These are phyloP conservation scores for Cyphellophora europaea DNA, from an alignment of 2,329 filamentous ascomycete species.

Conservation along the genomic window DNA sequence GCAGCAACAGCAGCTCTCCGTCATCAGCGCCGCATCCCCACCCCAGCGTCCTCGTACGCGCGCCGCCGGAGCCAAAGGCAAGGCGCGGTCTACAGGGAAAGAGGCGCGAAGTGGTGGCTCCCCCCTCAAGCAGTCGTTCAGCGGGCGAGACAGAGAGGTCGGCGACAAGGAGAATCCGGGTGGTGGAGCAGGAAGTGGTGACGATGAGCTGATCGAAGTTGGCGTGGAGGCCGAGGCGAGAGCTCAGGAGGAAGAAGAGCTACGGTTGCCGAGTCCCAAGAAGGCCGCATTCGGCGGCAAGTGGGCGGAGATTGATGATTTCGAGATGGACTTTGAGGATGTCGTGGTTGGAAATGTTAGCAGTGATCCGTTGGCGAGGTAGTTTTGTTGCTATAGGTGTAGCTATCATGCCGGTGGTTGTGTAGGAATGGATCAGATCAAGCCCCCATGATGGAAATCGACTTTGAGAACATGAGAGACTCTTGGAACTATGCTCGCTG, in stretches of 20 bases:
- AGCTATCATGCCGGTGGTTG: neutral
- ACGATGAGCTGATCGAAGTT: neutral
- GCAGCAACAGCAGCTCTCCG: neutral
- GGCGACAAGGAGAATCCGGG: neutral
- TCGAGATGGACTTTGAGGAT: slow-evolving; percentile 19
- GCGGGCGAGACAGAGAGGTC: neutral
- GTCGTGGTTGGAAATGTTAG: slow-evolving; percentile 6
- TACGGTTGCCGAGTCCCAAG: neutral
- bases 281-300: slow-evolving; percentile 6
- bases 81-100: neutral
- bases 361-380: slow-evolving; percentile 4
- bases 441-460: too few relatives aligned
- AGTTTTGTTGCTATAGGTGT: neutral
- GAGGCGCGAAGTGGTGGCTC: neutral
- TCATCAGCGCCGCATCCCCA: neutral
- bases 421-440: too few relatives aligned
- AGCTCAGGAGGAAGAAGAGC: neutral
- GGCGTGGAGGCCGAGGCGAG: neutral
- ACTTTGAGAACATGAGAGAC: too few relatives aligned
- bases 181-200: neutral
- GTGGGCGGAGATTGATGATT: slow-evolving; percentile 20
- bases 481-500: too few relatives aligned
- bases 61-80: neutral
- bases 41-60: too few relatives aligned
- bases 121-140: neutral